These are phyloP conservation scores for Dryas integrifolia DNA, from an alignment of 331 rosid genomes.

Conservation along the genomic window DNA sequence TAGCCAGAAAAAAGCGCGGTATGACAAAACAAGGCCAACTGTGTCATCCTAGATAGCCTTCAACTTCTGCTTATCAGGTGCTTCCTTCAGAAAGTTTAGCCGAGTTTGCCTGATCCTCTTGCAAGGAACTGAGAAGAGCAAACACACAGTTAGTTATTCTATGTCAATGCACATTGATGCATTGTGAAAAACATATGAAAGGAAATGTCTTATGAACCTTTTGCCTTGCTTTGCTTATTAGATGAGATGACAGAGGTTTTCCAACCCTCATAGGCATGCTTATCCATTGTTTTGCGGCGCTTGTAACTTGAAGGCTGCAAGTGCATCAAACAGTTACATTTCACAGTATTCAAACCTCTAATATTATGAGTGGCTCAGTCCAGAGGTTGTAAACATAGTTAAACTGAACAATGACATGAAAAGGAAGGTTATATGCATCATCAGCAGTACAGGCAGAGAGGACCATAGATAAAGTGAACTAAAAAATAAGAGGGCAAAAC, in stretches of 20 bases:
- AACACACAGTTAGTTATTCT: conserved; percentile 2
- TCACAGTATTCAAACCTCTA: background rate
- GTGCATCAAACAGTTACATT: conserved; percentile 20
- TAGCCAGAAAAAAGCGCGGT: no score
- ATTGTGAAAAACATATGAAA: background rate
- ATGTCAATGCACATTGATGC: background rate
- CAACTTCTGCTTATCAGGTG: conserved; percentile 44
- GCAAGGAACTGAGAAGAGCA: conserved; percentile 38
- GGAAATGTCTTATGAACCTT: conserved; percentile 42
- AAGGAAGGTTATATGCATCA: no score
- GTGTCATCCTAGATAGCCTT: conserved; percentile 39
- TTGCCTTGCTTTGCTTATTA: conserved; percentile 45
- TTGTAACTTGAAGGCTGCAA: conserved; percentile 67
- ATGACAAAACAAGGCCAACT: background rate
- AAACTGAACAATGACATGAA: no score
- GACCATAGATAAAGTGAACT: no score
- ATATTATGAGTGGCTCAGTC: background rate
- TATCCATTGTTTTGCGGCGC: conserved; percentile 49
- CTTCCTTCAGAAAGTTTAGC: conserved; percentile 50
- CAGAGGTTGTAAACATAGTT: background rate
- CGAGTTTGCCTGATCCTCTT: conserved; percentile 56
- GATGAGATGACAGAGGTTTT: conserved; percentile 63
- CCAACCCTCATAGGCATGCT: conserved; percentile 59
- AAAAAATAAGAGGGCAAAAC: background rate
- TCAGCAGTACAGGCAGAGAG: no score